Evolutionary conservation across 306 rosid genomes (phyloP).

Genomic region (Malus sylvestris): DNA sequence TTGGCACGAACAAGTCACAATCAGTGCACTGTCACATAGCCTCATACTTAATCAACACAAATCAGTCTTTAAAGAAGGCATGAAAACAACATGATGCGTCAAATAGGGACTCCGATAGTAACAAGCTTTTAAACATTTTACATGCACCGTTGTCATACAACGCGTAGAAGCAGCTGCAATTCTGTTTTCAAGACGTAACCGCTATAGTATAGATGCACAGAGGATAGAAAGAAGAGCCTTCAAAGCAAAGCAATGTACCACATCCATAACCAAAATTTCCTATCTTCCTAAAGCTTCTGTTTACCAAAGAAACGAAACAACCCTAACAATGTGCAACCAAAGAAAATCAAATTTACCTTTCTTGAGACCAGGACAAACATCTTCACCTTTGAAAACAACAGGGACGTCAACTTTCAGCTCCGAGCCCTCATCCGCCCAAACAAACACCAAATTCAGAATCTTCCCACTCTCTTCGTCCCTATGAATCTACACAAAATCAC

Average conservation of each 20-base stretch:
- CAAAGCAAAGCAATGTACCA: background rate
- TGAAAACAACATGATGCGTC: background rate
- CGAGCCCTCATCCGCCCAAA: conserved; percentile 87
- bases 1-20: conserved; percentile 15
- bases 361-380: conserved; percentile 61
- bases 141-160: background rate
- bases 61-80: background rate
- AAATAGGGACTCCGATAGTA: background rate
- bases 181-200: background rate
- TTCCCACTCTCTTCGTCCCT: conserved; percentile 59
- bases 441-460: conserved; percentile 77
- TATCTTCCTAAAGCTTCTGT: background rate
- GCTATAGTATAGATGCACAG: background rate
- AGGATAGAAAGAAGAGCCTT: background rate
- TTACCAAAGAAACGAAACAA: background rate
- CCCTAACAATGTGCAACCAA: background rate
- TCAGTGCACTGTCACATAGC: background rate
- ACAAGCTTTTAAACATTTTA: background rate
- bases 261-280: background rate
- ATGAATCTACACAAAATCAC: conserved; percentile 43
- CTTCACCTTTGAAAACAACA: conserved; percentile 75
- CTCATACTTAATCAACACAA: background rate
- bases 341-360: conserved; percentile 51
- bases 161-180: background rate
- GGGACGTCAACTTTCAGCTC: conserved; percentile 82